A percentile compares a stretch with the other conserved stretches of the same genome.
Evolutionary conservation across 345 rosid genomes (phyloP).

Genomic region (Citrus reticulata): DNA sequence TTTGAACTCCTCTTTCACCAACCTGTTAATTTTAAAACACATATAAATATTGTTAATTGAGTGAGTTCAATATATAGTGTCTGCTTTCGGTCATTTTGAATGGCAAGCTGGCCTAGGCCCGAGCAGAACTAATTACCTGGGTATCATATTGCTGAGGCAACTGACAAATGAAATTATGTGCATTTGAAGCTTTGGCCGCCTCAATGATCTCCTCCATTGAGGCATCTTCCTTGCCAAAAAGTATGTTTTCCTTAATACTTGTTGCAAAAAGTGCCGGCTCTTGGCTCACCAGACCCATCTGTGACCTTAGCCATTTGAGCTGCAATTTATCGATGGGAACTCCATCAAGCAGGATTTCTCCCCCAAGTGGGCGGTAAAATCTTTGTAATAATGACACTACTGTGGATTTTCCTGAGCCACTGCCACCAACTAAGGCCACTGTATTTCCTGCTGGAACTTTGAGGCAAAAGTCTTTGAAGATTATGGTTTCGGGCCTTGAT

Average conservation of each 20-base stretch:
- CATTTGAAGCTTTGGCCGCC: too few species aligned
- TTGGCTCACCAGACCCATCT: slow-evolving; percentile 69
- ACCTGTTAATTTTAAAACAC: slow-evolving; percentile 27
- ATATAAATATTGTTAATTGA: too few species aligned
- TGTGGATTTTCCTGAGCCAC: slow-evolving; percentile 87
- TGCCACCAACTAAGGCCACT: slow-evolving; percentile 77
- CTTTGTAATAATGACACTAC: slow-evolving; percentile 72
- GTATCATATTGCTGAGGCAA: too few species aligned
- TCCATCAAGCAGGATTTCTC: slow-evolving; percentile 69
- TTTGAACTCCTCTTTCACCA: slow-evolving; percentile 65
- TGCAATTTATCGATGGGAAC: slow-evolving; percentile 38
- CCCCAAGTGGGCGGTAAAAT: slow-evolving; percentile 38
- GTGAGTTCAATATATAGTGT: too few species aligned
- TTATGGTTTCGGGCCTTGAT: slow-evolving; percentile 53
- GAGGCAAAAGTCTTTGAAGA: slow-evolving; percentile 52
- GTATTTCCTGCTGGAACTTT: slow-evolving; percentile 60
- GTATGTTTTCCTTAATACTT: slow-evolving; percentile 60
- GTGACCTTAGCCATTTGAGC: slow-evolving; percentile 77
- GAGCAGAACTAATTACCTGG: too few species aligned
- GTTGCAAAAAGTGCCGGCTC: slow-evolving; percentile 74
- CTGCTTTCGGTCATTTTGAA: too few species aligned
- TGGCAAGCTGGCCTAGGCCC: too few species aligned
- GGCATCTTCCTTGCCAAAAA: slow-evolving; percentile 67
- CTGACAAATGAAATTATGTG: too few species aligned
- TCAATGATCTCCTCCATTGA: not conserved